These are phyloP conservation scores for Gilbertella persicaria DNA, from an alignment of 371 early-diverging fungal genomes.

Conservation along the genomic window DNA sequence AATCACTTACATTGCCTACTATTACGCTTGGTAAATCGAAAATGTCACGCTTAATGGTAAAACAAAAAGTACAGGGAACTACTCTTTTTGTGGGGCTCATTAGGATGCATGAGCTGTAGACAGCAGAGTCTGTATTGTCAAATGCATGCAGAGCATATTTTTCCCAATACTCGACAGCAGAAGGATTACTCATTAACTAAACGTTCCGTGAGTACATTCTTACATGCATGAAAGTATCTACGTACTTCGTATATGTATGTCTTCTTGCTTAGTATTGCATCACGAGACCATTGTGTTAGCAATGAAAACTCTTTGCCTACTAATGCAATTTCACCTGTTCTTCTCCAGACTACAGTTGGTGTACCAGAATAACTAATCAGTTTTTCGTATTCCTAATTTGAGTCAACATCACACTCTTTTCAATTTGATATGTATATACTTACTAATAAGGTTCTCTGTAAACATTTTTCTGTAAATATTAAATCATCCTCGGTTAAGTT, in stretches of 20 bases:
- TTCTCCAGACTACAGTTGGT: conserved; percentile 89
- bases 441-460: conserved; percentile 84
- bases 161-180: conserved; percentile 89
- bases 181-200: conserved; percentile 80
- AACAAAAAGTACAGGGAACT: conserved; percentile 82
- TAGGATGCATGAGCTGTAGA: conserved; percentile 73
- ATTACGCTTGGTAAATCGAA: too few relatives aligned
- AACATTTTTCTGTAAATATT: conserved; percentile 90
- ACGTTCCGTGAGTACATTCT: background rate
- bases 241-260: conserved; percentile 74
- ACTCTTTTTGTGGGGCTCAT: conserved; percentile 58
- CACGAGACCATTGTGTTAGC: conserved; percentile 79
- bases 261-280: conserved; percentile 67
- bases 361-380: conserved; percentile 84
- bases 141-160: conserved; percentile 82
- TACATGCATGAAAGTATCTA: background rate
- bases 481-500: conserved; percentile 88
- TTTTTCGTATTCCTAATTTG: conserved; percentile 88
- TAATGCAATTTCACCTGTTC: conserved; percentile 84
- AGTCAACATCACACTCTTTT: too few relatives aligned
- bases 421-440: too few relatives aligned
- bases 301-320: conserved; percentile 88
- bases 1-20: conserved; percentile 66
- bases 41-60: conserved; percentile 85
- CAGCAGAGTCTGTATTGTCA: conserved; percentile 77